Evolutionary conservation across 495 filamentous ascomycete species (phyloP), one percentile per base, ranked within the genome.

Genomic region (Pseudoneurospora amorphoporcata): DNA sequence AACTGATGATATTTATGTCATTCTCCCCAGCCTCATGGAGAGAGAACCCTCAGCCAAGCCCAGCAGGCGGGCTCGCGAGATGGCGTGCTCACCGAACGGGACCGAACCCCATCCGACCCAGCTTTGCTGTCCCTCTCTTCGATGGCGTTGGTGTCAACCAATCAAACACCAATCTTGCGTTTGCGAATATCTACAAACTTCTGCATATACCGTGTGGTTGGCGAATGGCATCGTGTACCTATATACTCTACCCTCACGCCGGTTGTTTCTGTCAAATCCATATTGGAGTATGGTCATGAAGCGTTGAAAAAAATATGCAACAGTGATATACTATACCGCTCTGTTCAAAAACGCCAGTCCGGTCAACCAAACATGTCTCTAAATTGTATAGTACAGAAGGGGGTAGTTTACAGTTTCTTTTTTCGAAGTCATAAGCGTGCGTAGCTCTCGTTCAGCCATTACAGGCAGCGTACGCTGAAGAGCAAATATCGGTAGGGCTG

Each of bases 221-320:
- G 39, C 17, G 35, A 3, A 71, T 80, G 32, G 72, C 75, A 76
- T 71, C 74, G 23, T 40, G 10, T 40, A 12, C 8, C 8, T 61
- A 16, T 5, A 32, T 32, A 10, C 6, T 19, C 5, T 16, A 16
- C 35, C 35, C 35, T 37, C 35, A 37, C 23, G 29, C 53, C 53
- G 23, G 23, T 61, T 32, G 12, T 61, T 32, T 7, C 7, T 61
- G 12, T 10, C n/a, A 23, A 53, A 53, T 23, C 9, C 23, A 23
- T 19, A 8, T 53, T 23, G 10, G 9, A 9, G 9, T 12, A 23
- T 23, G 19, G 45, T 53, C 35, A 23, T 23, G 2, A 61, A 10
- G 53, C 6, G 53, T 12, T 32, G 23, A 61, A 10, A 23, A 12
- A 53, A 53, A 23, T 19, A 37, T 40, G 39, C 8, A 61, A 32